Conservation (phyloP, 257 asterid species). For the Petunia axillaris region DNA sequence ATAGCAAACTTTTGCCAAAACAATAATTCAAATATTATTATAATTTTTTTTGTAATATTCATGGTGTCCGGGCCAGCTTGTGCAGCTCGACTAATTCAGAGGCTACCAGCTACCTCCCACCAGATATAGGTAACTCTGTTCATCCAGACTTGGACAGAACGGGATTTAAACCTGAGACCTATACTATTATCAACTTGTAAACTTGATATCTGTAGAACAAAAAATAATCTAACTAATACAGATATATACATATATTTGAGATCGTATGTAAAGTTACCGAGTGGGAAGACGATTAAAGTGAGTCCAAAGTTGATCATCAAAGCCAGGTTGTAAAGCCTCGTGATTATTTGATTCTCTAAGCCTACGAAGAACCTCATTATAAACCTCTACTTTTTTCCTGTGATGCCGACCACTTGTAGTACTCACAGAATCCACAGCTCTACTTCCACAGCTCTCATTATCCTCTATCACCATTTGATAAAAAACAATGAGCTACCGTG, state of each 20-base stretch:
- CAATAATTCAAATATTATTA: too few relatives aligned
- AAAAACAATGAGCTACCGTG: not conserved
- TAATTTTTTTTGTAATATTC: too few relatives aligned
- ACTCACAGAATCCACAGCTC: slow-evolving; percentile 62
- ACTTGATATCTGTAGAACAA: too few relatives aligned
- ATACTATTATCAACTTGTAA: too few relatives aligned
- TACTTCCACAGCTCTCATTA: slow-evolving; percentile 83
- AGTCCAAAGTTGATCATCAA: slow-evolving; percentile 81
- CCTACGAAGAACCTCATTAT: slow-evolving; percentile 87
- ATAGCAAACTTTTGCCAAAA: not conserved
- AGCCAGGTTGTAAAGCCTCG: slow-evolving; percentile 72
- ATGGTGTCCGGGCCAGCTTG: too few relatives aligned
- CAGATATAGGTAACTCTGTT: too few relatives aligned
- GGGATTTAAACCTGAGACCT: too few relatives aligned
- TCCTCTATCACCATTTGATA: slow-evolving; percentile 75
- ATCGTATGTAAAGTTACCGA: slow-evolving; percentile 48
- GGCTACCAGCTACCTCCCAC: too few relatives aligned
- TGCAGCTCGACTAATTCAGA: too few relatives aligned
- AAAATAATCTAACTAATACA: too few relatives aligned
- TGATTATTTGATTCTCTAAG: slow-evolving; percentile 67
- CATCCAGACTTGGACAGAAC: too few relatives aligned
- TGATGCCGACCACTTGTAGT: slow-evolving; percentile 45
- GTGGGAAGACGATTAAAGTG: slow-evolving; percentile 94
- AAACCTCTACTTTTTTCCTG: slow-evolving; percentile 74
- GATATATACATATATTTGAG: not conserved